Conservation (phyloP, 352 stramenopile genomes). For the Pythium brachiatum region DNA sequence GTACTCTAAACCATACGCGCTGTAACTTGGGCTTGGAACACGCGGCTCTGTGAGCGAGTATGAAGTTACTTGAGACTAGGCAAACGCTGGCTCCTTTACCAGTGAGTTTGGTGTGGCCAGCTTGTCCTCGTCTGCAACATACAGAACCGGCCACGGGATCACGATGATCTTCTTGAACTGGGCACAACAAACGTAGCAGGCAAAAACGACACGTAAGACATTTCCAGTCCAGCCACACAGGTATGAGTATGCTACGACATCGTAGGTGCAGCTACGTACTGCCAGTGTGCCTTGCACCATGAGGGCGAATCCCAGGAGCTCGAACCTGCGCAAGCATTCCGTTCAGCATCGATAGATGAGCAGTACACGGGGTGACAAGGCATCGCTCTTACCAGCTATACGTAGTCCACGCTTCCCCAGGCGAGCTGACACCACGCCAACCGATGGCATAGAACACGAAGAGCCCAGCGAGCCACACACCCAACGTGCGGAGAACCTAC, state of each 20-base stretch:
- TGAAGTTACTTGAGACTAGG: neutral
- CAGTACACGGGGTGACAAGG: too few relatives aligned
- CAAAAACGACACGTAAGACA: neutral
- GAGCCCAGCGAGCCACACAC: conserved; percentile 66
- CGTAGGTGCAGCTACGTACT: conserved; percentile 32
- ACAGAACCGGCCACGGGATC: conserved; percentile 44
- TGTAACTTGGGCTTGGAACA: too few relatives aligned
- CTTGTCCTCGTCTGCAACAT: conserved; percentile 30
- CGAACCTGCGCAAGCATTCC: conserved; percentile 32
- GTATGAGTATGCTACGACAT: neutral
- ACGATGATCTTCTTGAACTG: conserved; percentile 80
- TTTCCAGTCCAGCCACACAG: neutral
- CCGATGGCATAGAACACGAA: conserved; percentile 75
- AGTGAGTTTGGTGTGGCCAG: too few relatives aligned
- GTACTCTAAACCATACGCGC: too few relatives aligned
- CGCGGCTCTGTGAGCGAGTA: too few relatives aligned
- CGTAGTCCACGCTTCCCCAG: conserved; percentile 63
- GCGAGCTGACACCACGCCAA: conserved; percentile 51
- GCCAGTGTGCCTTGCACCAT: conserved; percentile 76
- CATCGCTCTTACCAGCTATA: conserved; percentile 80
- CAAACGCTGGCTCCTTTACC: neutral
- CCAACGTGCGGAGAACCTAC: conserved; percentile 48
- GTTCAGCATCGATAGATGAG: neutral
- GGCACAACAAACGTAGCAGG: too few relatives aligned
- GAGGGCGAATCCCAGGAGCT: conserved; percentile 64